Conservation (phyloP, 1,284 basidiomycete species). For the Moesziomyces parantarcticus region DNA sequence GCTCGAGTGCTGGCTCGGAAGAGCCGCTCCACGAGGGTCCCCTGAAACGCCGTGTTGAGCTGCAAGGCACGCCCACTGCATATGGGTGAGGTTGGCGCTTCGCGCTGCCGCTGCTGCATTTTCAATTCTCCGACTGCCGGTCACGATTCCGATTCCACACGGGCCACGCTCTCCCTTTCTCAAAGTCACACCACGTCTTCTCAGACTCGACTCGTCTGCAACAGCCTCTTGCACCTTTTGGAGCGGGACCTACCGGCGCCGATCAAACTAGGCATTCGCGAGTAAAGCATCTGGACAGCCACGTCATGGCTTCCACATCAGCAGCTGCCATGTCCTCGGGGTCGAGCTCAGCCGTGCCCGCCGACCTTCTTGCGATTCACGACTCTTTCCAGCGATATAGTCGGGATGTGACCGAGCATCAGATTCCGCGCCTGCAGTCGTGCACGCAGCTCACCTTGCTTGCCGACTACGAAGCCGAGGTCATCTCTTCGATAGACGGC, state of each 20-base stretch:
- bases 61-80: neutral
- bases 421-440: constrained; percentile 37
- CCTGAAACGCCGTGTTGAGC: neutral
- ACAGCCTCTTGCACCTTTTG: neutral
- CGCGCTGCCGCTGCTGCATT: neutral
- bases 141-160: neutral
- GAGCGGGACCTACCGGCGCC: neutral
- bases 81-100: neutral
- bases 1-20: neutral
- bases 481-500: constrained; percentile 45
- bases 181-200: no score
- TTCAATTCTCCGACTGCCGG: neutral
- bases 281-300: neutral
- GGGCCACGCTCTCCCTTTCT: neutral
- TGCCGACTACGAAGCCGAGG: constrained; percentile 44
- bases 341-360: constrained; percentile 22
- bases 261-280: neutral
- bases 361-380: constrained; percentile 33
- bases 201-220: no score
- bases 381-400: constrained; percentile 38
- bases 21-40: neutral
- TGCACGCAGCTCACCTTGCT: constrained; percentile 35
- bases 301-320: constrained; percentile 9
- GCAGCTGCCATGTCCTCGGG: constrained; percentile 6
- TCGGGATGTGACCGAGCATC: constrained; percentile 44